Base-by-base conservation (phyloP, 352 stramenopile species). In the Halophytophthora polymorphica region DNA sequence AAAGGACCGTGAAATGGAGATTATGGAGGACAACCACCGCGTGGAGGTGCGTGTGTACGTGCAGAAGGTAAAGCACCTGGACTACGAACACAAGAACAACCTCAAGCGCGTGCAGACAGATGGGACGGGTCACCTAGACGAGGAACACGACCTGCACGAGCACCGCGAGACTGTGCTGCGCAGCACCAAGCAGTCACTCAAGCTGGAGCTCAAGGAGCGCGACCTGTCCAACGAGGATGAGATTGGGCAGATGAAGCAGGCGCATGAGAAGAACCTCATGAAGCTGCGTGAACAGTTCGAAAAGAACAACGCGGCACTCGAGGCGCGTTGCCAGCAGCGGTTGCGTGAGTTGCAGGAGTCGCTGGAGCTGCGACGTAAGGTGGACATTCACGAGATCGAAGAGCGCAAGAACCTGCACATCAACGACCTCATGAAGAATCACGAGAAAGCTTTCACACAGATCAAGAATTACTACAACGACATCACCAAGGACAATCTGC, bases 401-500 rank as follows among this genome's bases (percentile, higher is more conserved):
- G 93, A 98, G 66, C 81, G 92, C 58, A 98, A 98, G 70, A 98
- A 98, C 53, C 50, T 96, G 43, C 93, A 98, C 73, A 97, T 98
- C 55, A 97, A 97, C 63, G 90, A 98, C 45, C 66, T 98, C 19
- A 97, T 98, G 80, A 84, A 86, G 55, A 97, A 97, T 69, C 91
- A 98, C 62, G 85, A 96, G 54, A 95, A 93, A 54, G 88, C 88
- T 15, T 96, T 96, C 59, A 81, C 73, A 7, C 88, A 97, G 75
- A 98, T 98, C 78, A 97, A 97, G 55, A 86, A 90, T 45, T 98
- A 98, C 81, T 98, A 98, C 64, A 98, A 98, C 63, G 89, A 97
- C 55, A 98, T 98, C 55, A 98, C 93, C 14, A 89, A 93, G 45
- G 82, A 97, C 66, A 98, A 97, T 58, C 52, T 98, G 19, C 81